Evolutionary conservation across 2,329 filamentous ascomycete species (phyloP), one percentile per base, ranked within the genome.

Genomic region (Sporothrix mexicana): DNA sequence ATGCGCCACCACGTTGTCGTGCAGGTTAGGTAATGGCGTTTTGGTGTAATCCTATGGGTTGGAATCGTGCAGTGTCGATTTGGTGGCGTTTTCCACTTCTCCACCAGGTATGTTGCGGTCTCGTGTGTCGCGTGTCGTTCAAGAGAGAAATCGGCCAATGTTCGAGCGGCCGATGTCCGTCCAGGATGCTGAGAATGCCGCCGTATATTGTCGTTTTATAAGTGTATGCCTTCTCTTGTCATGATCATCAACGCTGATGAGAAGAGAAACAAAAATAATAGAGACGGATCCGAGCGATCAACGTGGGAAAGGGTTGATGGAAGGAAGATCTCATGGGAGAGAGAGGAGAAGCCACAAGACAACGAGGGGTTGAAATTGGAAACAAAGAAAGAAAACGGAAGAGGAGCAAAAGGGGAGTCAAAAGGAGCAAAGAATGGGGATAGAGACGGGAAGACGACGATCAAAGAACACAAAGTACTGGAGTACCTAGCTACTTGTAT

Each of bases 31-130:
- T 47, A 17, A 5, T 23, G 23, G 8, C 15, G 20, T 23, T 25
- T 41, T 23, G 57, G 41, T 47, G 36, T 43, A 20, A 10, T 66
- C n/a, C 6, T 25, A 23, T 25, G 61, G 41, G 12, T 13, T 25
- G 25, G 55, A 13, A 12, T 17, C 17, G n/a, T 12, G 59, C 59
- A 23, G 4, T 3, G 59, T 23, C 17, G 59, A 7, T 47, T 25
- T 47, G 43, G 41, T 25, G 41, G 61, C 61, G 61, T 66, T 64
- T 43, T 45, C 45, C 15, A 36, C 59, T 64, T 45, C 59, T 23
- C 41, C 9, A 47, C 41, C 41, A n/a, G 36, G 10, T 17, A 15
- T n/a, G 61, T 20, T 66, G 17, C 17, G 59, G 20, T 13, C 9
- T 47, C 41, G 61, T 43, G 61, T 45, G 41, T 45, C 41, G 59